Evolutionary conservation across 306 rosid genomes (phyloP).

Genomic region (Benincasa hispida): DNA sequence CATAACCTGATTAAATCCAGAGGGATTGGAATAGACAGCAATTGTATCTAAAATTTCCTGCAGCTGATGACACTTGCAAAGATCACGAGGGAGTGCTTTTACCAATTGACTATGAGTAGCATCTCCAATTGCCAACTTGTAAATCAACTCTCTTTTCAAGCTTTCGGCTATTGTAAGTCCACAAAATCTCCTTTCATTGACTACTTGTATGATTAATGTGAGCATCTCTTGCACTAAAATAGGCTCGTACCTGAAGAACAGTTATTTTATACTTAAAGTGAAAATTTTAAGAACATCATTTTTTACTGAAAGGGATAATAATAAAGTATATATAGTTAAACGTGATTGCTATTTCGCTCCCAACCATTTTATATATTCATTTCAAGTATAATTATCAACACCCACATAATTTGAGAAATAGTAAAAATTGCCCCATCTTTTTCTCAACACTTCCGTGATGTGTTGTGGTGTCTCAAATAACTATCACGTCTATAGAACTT

Average conservation of each 20-base stretch:
- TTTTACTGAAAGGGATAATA: neutral
- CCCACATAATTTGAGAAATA: neutral
- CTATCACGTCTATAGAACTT: neutral
- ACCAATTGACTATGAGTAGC: slow-evolving; percentile 88
- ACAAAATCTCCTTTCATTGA: slow-evolving; percentile 86
- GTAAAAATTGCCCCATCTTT: neutral
- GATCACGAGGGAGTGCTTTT: slow-evolving; percentile 89
- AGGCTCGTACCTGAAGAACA: slow-evolving; percentile 58
- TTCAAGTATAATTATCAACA: neutral
- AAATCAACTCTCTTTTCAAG: slow-evolving; percentile 77
- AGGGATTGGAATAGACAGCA: slow-evolving; percentile 69
- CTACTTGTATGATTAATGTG: slow-evolving; percentile 72
- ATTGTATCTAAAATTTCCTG: slow-evolving; percentile 60
- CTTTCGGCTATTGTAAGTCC: slow-evolving; percentile 74
- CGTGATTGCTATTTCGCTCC: neutral
- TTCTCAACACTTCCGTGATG: neutral
- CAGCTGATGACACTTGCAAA: slow-evolving; percentile 62
- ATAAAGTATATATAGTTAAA: neutral
- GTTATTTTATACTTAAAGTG: neutral
- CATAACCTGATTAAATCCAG: slow-evolving; percentile 80
- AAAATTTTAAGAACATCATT: neutral
- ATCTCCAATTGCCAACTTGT: slow-evolving; percentile 67
- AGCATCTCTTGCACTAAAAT: slow-evolving; percentile 89
- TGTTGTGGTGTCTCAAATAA: neutral
- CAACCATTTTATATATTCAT: neutral